Conservation (phyloP, 1,139 yeast species). For the Saccharomyces uvarum region DNA sequence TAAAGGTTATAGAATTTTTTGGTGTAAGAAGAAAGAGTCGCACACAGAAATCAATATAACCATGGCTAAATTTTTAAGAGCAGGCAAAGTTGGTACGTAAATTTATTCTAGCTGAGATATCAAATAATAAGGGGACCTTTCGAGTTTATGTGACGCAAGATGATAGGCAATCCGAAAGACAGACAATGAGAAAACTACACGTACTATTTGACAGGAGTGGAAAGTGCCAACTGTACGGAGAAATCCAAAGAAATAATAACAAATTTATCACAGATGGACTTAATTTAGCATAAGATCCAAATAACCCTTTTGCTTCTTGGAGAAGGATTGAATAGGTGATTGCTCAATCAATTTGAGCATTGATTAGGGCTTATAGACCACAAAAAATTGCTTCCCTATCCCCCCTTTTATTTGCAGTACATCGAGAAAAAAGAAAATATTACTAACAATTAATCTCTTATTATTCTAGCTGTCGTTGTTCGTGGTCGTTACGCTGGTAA, state of each 20-base stretch:
- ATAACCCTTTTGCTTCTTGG: too few relatives aligned
- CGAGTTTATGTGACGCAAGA: background rate
- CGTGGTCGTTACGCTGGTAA: constrained; percentile 99
- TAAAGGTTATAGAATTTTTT: background rate
- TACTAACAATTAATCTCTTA: constrained; percentile 20
- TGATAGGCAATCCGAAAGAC: background rate
- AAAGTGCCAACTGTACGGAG: too few relatives aligned
- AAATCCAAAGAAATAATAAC: too few relatives aligned
- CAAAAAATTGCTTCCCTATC: background rate
- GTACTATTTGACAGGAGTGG: background rate
- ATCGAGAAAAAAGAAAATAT: background rate
- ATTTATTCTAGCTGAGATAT: background rate
- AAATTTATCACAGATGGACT: too few relatives aligned
- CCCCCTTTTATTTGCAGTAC: background rate
- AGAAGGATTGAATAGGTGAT: too few relatives aligned
- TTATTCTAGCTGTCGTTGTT: constrained; percentile 80
- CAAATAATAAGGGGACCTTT: background rate
- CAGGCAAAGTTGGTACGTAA: constrained; percentile 9
- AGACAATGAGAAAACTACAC: background rate
- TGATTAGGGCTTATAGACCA: too few relatives aligned
- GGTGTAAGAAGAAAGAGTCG: background rate
- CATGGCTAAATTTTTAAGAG: background rate
- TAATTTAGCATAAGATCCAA: too few relatives aligned
- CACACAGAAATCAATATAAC: background rate
- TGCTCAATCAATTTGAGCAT: too few relatives aligned